A percentile compares a stretch with the other conserved stretches of the same genome.
These are phyloP conservation scores for carrot (Daucus carota) DNA, from an alignment of 129 eudicot genomes.

Conservation along the genomic window DH1_v3.0 NC_030382.2:39893501-39894000, in stretches of 20 bases:
- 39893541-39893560: conserved; percentile 60
- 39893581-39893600: conserved; percentile 81
- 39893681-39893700: conserved; percentile 73
- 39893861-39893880: too few relatives aligned
- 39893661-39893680: conserved; percentile 74
- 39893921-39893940: too few relatives aligned
- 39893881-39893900: too few relatives aligned
- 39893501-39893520: conserved; percentile 40
- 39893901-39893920: too few relatives aligned
- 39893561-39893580: conserved; percentile 79
- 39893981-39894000: conserved; percentile 54
- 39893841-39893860: too few relatives aligned
- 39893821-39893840: too few relatives aligned
- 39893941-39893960: conserved; percentile 35
- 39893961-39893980: conserved; percentile 74
- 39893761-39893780: conserved; percentile 23
- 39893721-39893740: conserved; percentile 92
- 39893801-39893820: neutral
- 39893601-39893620: conserved; percentile 46
- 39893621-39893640: conserved; percentile 43
- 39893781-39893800: neutral
- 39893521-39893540: conserved; percentile 95
- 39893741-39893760: conserved; percentile 70
- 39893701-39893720: conserved; percentile 62
- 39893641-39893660: conserved; percentile 98